Evolutionary conservation across 2,329 filamentous ascomycete species (phyloP).

Genomic region (Podosphaera xanthii): DNA sequence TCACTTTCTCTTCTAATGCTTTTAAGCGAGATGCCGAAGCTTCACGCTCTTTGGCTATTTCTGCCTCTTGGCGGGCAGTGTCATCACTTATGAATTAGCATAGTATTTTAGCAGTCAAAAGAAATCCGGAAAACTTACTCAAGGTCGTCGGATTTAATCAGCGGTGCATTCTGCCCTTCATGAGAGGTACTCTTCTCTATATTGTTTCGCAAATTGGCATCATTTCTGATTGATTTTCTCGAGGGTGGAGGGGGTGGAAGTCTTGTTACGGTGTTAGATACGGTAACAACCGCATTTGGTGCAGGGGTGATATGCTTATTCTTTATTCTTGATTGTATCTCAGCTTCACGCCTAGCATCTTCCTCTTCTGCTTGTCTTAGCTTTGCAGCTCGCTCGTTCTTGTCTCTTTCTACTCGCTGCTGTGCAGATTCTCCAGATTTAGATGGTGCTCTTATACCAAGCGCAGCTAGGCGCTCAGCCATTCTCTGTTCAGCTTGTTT

Average conservation of each 20-base stretch:
- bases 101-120: neutral
- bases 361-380: conserved; percentile 81
- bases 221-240: conserved; percentile 42
- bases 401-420: conserved; percentile 74
- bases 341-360: conserved; percentile 67
- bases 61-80: conserved; percentile 53
- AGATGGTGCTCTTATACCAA: conserved; percentile 66
- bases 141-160: conserved; percentile 47
- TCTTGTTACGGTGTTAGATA: conserved; percentile 26
- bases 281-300: conserved; percentile 8
- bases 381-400: conserved; percentile 67
- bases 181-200: conserved; percentile 33
- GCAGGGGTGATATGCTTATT: conserved; percentile 16
- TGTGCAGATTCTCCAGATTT: conserved; percentile 62
- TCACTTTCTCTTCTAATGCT: conserved; percentile 82
- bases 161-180: conserved; percentile 54
- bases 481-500: conserved; percentile 93
- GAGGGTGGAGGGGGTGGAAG: conserved; percentile 63
- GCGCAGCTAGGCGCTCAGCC: conserved; percentile 80
- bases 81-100: conserved; percentile 33
- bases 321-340: conserved; percentile 36
- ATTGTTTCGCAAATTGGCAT: conserved; percentile 31
- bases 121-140: conserved; percentile 43
- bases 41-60: conserved; percentile 57
- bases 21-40: conserved; percentile 64